Evolutionary conservation across 177 flowering plant genomes (phyloP), one percentile per base, ranked within the genome.

Genomic region (Vitis hybrid): DNA sequence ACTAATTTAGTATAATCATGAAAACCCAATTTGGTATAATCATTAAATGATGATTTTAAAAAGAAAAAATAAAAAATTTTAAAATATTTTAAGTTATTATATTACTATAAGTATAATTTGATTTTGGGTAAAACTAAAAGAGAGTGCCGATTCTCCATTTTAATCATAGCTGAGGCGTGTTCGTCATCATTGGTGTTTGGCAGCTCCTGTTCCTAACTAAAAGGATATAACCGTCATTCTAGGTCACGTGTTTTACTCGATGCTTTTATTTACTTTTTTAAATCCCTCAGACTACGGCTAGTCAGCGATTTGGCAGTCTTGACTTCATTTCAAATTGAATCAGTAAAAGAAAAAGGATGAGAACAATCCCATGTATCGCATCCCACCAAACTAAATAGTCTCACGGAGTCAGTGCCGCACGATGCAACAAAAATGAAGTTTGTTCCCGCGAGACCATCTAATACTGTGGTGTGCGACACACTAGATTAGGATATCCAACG

Each of bases 161-260:
- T 34, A 34, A 50, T 68, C 57, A 68, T 68, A 15, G 8, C 5
- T 12, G 22, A 10, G 6, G 34, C 71, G 50, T 69, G 66, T 12
- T 61, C 34, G 60, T 45, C 72, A 69, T 69, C 59, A 69, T 69
- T 52, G 16, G 61, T 50, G 71, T 52, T 34, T 4, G 16, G 39
- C 22, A 22, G 22, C 39, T 34, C 39, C 39, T 34, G 5, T 34
- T 34, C 39, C 39, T 13, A n/a, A 11, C 14, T 14, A 53, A 13
- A 13, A 53, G 59, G 11, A 10, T 57, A 18, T 2, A 57, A 19
- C 19, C 59, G 59, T 57, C 22, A 57, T 57, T 18, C 10, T 13
- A 53, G n/a, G 56, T 53, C 56, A 14, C 6, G 56, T 3, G 22
- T 22, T 22, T 22, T 14, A 13, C 15, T 13, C 22, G 5, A 14